Evolutionary conservation across 2,329 filamentous ascomycete species (phyloP).

Genomic region (Colletotrichum sp.): DNA sequence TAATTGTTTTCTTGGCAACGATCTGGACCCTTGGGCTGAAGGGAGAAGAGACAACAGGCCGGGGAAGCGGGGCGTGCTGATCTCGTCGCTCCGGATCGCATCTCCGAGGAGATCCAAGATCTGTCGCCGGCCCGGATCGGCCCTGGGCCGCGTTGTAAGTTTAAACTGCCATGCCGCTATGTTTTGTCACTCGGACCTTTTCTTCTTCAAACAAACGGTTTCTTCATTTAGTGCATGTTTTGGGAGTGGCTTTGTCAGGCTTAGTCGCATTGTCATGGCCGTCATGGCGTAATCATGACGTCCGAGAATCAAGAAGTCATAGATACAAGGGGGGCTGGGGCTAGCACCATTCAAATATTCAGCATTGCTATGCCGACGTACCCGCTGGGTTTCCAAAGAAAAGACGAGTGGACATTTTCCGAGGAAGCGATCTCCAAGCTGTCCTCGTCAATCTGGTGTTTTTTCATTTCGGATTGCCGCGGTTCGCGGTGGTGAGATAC

Average conservation of each 20-base stretch:
- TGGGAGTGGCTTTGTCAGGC: not conserved
- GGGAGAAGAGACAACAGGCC: not conserved
- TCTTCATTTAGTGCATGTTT: not conserved
- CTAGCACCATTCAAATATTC: not conserved
- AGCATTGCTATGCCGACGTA: not conserved
- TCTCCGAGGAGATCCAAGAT: not conserved
- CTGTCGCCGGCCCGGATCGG: not conserved
- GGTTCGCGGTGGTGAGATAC: not conserved
- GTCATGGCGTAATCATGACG: constrained; percentile 22
- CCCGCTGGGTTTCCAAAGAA: not conserved
- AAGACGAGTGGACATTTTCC: not conserved
- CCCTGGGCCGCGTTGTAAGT: not conserved
- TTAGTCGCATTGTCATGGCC: not conserved
- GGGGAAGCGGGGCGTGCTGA: not conserved
- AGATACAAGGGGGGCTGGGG: not conserved
- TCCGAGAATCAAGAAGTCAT: not conserved
- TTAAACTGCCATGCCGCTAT: not conserved
- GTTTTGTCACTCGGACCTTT: not conserved
- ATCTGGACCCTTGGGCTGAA: not conserved
- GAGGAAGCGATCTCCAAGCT: not conserved
- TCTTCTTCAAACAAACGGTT: not conserved
- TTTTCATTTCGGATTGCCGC: not conserved
- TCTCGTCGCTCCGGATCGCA: not conserved
- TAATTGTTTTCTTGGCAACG: not conserved
- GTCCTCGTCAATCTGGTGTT: not conserved